Base-by-base conservation (phyloP, 176 grass and related monocot species). In the Elymus sibiricus region DNA sequence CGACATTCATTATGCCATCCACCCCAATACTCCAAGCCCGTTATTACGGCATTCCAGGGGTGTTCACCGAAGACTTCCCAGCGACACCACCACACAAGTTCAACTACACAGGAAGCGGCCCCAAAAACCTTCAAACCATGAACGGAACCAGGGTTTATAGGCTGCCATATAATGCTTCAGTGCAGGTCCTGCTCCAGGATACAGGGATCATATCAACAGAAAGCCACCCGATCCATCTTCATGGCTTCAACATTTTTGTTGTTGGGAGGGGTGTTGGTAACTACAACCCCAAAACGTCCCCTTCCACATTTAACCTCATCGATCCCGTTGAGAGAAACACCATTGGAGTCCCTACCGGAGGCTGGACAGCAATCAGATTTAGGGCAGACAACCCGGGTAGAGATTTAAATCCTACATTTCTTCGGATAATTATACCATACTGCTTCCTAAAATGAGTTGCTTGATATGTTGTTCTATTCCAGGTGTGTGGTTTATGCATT, bases 401-500 rank as follows among this genome's bases (percentile, higher is more conserved):
- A 29, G 19, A 60, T 43, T 24, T 58, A 10, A 21, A 66, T 65
- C 39, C 22, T 66, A 12, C 6, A 24, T 37, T 74, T 56, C 12
- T 51, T 34, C 22, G n/a, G 25, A 40, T 29, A 35, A 51, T 29
- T 35, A 10, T 38, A 7, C 7, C 59, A 10, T 56, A 37, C 8
- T 78, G 4, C 67, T 75, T 26, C 15, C 43, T 46, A 26, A 46
- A 64, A 39, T 12, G 17, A 79, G 29, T 43, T 86, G 49, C 19
- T 90, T 65, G 76, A 38, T 40, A 46, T 89, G 29, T 70, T 84
- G 31, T 63, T 82, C n/a, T 39, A 64, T 27, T 78, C 47, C 79
- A 97, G 90, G 94, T 67, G 91, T 94, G 80, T 97, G 89, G 94
- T 93, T 97, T 83, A 43, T 97, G 89, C 94, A 93, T 67, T 95